A percentile compares a stretch with the other conserved stretches of the same genome.
These are phyloP conservation scores for Stemphylium beticola DNA, from an alignment of 2,329 filamentous ascomycete genomes.

Conservation along the genomic window DNA sequence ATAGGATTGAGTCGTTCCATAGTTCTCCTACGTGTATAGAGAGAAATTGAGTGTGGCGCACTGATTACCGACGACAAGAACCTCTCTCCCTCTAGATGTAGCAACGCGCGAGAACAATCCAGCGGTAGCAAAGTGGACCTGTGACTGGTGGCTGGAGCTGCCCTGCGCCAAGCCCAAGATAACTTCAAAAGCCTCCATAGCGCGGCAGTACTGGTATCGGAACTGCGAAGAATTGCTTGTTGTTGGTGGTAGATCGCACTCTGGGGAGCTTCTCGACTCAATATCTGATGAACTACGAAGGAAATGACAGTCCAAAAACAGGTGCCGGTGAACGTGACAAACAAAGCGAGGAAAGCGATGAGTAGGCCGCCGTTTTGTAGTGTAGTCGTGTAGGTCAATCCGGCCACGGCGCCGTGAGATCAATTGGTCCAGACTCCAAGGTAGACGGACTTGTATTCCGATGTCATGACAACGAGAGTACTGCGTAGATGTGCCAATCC, in stretches of 20 bases:
- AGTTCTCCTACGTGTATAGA: slow-evolving; percentile 7
- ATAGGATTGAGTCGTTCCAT: not conserved
- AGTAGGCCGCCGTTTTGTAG: slow-evolving; percentile 39
- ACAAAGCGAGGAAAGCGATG: slow-evolving; percentile 41
- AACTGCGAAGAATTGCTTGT: slow-evolving; percentile 45
- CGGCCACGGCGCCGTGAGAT: slow-evolving; percentile 33
- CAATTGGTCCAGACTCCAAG: slow-evolving; percentile 21
- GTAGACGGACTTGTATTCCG: slow-evolving; percentile 1
- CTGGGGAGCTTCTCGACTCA: slow-evolving; percentile 20
- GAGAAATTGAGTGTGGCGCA: slow-evolving; percentile 13
- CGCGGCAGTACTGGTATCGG: slow-evolving; percentile 27
- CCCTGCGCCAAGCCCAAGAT: slow-evolving; percentile 22
- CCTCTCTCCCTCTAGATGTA: slow-evolving; percentile 42
- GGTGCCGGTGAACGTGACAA: slow-evolving; percentile 32
- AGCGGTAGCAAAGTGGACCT: slow-evolving; percentile 17
- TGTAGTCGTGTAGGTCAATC: slow-evolving; percentile 43
- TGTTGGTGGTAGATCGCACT: slow-evolving; percentile 42
- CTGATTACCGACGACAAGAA: slow-evolving; percentile 32
- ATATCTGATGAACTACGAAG: slow-evolving; percentile 33
- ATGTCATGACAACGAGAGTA: not conserved
- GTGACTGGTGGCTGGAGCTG: slow-evolving; percentile 7
- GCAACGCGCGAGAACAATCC: slow-evolving; percentile 45
- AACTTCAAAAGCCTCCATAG: slow-evolving; percentile 23
- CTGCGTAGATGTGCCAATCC: not conserved
- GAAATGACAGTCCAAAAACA: slow-evolving; percentile 41